These are phyloP conservation scores for Venturiaceae sp. DNA, from an alignment of 2,329 filamentous ascomycete genomes.

Conservation along the genomic window DNA sequence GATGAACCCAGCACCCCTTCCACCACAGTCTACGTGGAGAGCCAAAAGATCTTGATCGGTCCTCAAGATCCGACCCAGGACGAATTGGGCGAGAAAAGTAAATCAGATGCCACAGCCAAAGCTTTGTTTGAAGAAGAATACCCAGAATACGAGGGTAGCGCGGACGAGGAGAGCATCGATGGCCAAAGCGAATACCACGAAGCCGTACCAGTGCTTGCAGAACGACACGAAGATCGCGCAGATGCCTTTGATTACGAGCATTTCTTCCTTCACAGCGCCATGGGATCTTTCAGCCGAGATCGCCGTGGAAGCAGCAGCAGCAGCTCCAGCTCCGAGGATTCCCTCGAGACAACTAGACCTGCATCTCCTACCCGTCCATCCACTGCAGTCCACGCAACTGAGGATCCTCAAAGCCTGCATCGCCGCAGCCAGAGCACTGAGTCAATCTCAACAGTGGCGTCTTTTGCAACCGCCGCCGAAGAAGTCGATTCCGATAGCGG, in stretches of 20 bases:
- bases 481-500: constrained; percentile 1
- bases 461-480: constrained; percentile 9
- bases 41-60: constrained; percentile 7
- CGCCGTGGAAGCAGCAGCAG: constrained; percentile 34
- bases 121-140: constrained; percentile 21
- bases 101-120: constrained; percentile 27
- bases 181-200: constrained; percentile 11
- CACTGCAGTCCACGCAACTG: background rate
- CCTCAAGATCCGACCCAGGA: constrained; percentile 15
- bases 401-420: constrained; percentile 3
- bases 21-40: background rate
- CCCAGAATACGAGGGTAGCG: constrained; percentile 11
- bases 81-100: constrained; percentile 22
- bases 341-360: constrained; percentile 40
- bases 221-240: constrained; percentile 80
- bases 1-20: constrained; percentile 6
- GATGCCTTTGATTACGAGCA: constrained; percentile 96
- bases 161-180: constrained; percentile 2
- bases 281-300: constrained; percentile 62
- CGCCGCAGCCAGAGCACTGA: constrained; percentile 8
- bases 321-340: constrained; percentile 44
- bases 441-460: constrained; percentile 9
- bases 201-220: constrained; percentile 14
- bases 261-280: constrained; percentile 87
- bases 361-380: constrained; percentile 3